Evolutionary conservation across 331 rosid species (phyloP).

Genomic region (Malus hybrid): DNA sequence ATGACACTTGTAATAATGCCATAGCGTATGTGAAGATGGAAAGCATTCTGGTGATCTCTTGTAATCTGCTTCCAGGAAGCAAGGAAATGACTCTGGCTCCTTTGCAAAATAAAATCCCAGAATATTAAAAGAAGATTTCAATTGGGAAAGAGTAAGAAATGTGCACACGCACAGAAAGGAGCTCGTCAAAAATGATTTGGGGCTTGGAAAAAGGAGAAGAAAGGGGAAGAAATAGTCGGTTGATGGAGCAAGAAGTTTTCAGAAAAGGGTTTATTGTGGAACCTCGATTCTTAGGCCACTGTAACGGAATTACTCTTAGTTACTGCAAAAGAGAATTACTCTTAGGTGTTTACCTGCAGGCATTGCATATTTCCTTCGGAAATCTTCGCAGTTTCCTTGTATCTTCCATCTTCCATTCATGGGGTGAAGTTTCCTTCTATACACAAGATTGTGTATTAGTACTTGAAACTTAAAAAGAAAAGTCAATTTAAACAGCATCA

Average conservation of each 20-base stretch:
- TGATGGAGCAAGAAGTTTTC: not conserved
- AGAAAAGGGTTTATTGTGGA: not conserved
- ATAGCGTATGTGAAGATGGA: slow-evolving; percentile 53
- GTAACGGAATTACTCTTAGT: not conserved
- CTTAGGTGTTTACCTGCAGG: slow-evolving; percentile 42
- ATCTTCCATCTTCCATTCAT: slow-evolving; percentile 49
- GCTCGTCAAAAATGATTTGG: not conserved
- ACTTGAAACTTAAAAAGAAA: not conserved
- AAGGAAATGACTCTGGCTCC: slow-evolving; percentile 71
- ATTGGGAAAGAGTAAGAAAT: not conserved
- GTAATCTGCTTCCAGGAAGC: slow-evolving; percentile 97
- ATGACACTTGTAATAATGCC: slow-evolving; percentile 39
- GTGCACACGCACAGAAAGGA: not conserved
- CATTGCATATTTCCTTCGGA: slow-evolving; percentile 44
- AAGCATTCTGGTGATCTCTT: slow-evolving; percentile 80
- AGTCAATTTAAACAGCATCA: slow-evolving; percentile 2
- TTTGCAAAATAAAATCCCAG: slow-evolving; percentile 27
- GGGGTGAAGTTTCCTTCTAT: slow-evolving; percentile 39
- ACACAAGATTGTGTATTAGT: slow-evolving; percentile 15
- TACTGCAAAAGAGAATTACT: not conserved
- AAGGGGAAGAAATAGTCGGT: not conserved
- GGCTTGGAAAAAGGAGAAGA: not conserved
- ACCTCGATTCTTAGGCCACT: not conserved
- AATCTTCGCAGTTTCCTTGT: slow-evolving; percentile 48
- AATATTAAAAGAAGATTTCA: slow-evolving; percentile 1